Evolutionary conservation across 1,284 basidiomycete genomes (phyloP).

Genomic region (Ustilago nuda): DNA sequence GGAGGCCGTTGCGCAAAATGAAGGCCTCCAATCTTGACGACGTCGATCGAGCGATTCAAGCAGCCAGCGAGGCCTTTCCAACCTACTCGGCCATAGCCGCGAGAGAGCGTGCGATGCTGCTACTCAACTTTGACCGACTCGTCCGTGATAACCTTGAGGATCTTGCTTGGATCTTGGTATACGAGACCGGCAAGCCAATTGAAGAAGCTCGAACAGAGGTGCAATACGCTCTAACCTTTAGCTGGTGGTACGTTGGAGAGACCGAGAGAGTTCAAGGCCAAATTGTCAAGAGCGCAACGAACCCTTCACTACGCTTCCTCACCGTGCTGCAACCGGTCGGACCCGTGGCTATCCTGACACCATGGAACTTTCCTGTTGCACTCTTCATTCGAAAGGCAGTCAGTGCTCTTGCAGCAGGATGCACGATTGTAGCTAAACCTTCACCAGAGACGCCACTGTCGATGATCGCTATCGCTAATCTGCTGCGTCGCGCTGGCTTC

Average conservation of each 20-base stretch:
- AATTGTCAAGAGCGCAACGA: constrained; percentile 80
- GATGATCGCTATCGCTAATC: constrained; percentile 85
- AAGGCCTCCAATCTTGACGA: constrained; percentile 56
- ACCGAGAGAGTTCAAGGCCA: constrained; percentile 73
- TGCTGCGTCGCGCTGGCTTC: constrained; percentile 86
- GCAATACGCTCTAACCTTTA: constrained; percentile 64
- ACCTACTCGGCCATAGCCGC: constrained; percentile 58
- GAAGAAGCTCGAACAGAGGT: constrained; percentile 64
- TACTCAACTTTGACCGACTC: constrained; percentile 58
- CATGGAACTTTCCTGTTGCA: constrained; percentile 68
- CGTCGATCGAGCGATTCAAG: constrained; percentile 63
- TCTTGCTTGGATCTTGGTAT: constrained; percentile 65
- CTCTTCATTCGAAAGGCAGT: constrained; percentile 86
- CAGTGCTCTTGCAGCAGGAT: constrained; percentile 89
- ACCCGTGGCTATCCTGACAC: constrained; percentile 70
- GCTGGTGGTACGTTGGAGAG: constrained; percentile 65
- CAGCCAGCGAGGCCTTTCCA: constrained; percentile 56
- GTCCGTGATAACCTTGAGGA: constrained; percentile 62
- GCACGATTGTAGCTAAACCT: constrained; percentile 94
- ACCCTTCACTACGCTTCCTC: constrained; percentile 82
- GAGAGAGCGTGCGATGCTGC: constrained; percentile 57
- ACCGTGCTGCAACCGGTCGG: constrained; percentile 89
- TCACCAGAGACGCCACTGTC: constrained; percentile 96
- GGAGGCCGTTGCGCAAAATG: constrained; percentile 30
- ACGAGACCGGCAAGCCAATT: constrained; percentile 67